These are phyloP conservation scores for Buddleja alternifolia DNA, from an alignment of 257 asterid genomes.

Conservation along the genomic window DNA sequence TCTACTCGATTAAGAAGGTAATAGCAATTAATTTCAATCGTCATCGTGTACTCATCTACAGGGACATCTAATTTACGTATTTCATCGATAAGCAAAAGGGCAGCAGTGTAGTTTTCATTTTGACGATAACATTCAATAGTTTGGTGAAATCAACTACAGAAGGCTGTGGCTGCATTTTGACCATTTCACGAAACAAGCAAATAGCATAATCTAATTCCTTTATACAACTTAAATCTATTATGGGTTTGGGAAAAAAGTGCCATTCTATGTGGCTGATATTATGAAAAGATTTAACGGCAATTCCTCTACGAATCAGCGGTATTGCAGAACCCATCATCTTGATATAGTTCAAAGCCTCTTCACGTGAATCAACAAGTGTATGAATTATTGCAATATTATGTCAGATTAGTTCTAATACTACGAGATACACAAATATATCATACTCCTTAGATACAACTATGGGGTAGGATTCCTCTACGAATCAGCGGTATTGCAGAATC, in stretches of 20 bases:
- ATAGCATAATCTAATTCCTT: neutral
- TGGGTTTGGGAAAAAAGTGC: neutral
- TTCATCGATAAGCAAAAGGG: constrained; percentile 12
- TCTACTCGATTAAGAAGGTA: constrained; percentile 7
- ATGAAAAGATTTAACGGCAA: neutral
- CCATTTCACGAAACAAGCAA: constrained; percentile 10
- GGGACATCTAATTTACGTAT: constrained; percentile 7
- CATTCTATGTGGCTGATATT: no score
- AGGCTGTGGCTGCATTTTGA: constrained; percentile 23
- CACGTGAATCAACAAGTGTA: no score
- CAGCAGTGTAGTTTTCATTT: constrained; percentile 13
- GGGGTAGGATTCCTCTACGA: neutral
- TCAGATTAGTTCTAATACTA: no score
- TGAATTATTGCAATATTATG: no score
- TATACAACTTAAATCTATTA: neutral
- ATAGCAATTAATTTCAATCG: neutral
- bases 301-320: neutral
- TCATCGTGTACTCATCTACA: neutral
- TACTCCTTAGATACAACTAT: no score
- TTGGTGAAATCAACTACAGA: neutral
- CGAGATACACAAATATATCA: no score
- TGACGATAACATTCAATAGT: neutral
- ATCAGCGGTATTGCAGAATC: neutral
- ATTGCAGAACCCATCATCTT: neutral
- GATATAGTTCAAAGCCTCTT: no score